Evolutionary conservation across 106 monocot genomes (phyloP), one percentile per base, ranked within the genome.

Genomic region (Platanthera zijinensis): DNA sequence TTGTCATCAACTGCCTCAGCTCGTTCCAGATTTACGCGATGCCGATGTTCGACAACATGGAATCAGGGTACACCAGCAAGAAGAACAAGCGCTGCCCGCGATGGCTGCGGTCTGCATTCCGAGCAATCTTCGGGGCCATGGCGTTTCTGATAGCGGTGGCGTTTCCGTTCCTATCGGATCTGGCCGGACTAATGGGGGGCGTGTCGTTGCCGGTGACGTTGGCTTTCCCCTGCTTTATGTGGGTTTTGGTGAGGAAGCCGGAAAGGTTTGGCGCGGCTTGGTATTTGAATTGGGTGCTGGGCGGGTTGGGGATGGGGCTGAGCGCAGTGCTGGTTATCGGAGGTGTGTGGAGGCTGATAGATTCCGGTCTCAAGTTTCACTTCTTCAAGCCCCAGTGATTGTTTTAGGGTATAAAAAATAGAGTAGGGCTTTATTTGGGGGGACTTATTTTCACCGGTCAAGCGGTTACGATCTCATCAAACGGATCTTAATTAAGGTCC

Each of bases 1-100:
- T 96, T 18, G 84, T 93, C 64, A 61, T 93, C 72, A 93, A 87
- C 76, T 89, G 93, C 83, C 82, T 96, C 8, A 71, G 81, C 85
- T 83, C 89, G 7, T 96, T 81, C 77, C 96, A 96, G 80, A 86
- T 96, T 22, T 96, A 96, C 73, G 93, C 89, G 0, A 96, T 96
- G 93, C 93, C 93, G 6, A 64, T 91, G 15, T 91, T 93, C 66
- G 96, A 96, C 78, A 79, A 52, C 21, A 57, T 93, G 81, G 96
- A 96, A 64, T 56, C 86, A 0, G 87, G 82, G 1, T 93, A 96
- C 84, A 85, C 87, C 5, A 71, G 69, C 46, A 86, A 77, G 72
- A 75, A 86, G 25, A 86, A 93, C 85, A 81, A 69, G 71, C 93
- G 89, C 2, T 96, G 96, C 79, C 96, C 93, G 0, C 50, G 79